Evolutionary conservation across 1,284 basidiomycete species (phyloP), one percentile per base, ranked within the genome.

Genomic region (Moniliella sp.): DNA sequence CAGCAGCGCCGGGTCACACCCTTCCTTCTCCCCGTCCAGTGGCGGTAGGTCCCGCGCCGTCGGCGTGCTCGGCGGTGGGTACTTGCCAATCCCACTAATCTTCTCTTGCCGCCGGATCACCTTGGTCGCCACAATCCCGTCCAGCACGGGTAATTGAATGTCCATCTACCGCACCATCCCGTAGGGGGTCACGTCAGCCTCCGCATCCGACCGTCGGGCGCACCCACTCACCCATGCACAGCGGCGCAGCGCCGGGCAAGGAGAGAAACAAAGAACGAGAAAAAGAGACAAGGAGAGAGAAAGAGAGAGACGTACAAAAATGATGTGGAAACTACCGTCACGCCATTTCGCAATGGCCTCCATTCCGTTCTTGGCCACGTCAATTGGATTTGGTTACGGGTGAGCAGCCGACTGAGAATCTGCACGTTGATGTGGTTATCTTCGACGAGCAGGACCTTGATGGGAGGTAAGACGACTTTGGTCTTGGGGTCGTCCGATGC

Each of bases 361-460:
- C 40, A 76, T 72, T 21, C 91, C 91, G 59, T 97, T 83, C 57
- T 78, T 82, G 9, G 91, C 91, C 30, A 88, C 73, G 44, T 86
- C 80, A 64, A 91, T 61, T 81, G 83, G 62, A 97, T 91, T 63
- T 78, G 80, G 66, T 86, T 93, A 66, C 78, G 81, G 49, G 73
- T 75, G 78, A 97, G 81, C 59, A 93, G 94, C 30, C 79, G 88
- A 21, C 78, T 79, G 37, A 97, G 66, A 61, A 97, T 93, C 15
- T 79, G 84, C 56, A 88, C 84, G 61, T 99, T 97, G 66, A 99
- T 97, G 2, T 82, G 80, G 57, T 99, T 99, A 65, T 99, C 91
- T 40, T 59, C 56, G 9, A 59, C 56, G 30, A 59, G 54, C 16
- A 59, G 39, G 25, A 59, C 54, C 28, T 56, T 56, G 42, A 57